phyloP scores from a whole-genome alignment of 2,329 filamentous ascomycete species.

The Leptographium radiaticola region DNA sequence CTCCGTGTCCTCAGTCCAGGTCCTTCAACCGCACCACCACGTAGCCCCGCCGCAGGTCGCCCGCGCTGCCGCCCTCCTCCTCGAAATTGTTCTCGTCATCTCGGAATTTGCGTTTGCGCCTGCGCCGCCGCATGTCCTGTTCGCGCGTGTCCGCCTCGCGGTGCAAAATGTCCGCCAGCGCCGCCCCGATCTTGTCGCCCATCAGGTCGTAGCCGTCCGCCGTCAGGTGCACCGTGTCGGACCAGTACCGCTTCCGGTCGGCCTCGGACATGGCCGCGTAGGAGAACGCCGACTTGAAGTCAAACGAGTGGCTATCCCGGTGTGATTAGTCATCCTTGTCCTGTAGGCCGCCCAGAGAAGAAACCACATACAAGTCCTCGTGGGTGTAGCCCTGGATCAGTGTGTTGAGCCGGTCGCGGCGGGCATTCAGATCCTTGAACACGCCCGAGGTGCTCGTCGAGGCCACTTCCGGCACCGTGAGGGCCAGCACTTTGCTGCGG shows the following conservation, averaged over 20 bases:
- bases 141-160: conserved; percentile 18
- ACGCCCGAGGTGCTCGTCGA: conserved; percentile 3
- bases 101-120: conserved; percentile 15
- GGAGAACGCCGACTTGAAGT: conserved; percentile 41
- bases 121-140: conserved; percentile 4
- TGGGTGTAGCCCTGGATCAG: conserved; percentile 35
- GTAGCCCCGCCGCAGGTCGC: conserved; percentile 36
- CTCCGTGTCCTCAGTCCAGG: conserved; percentile 26
- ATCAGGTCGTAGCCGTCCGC: conserved; percentile 48
- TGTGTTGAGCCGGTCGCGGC: conserved; percentile 30
- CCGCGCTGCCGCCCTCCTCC: conserved; percentile 36
- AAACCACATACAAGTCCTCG: conserved; percentile 32
- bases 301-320: conserved; percentile 35
- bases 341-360: background rate
- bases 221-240: conserved; percentile 48
- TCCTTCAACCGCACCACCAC: conserved; percentile 40
- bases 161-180: conserved; percentile 31
- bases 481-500: conserved; percentile 43
- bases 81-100: conserved; percentile 30
- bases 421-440: background rate
- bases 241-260: conserved; percentile 39
- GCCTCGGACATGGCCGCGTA: conserved; percentile 34
- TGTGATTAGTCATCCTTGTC: background rate
- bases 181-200: conserved; percentile 41
- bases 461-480: conserved; percentile 46